These are phyloP conservation scores for Inosperma sp. DNA, from an alignment of 768 basidiomycete genomes.

Conservation along the genomic window DNA sequence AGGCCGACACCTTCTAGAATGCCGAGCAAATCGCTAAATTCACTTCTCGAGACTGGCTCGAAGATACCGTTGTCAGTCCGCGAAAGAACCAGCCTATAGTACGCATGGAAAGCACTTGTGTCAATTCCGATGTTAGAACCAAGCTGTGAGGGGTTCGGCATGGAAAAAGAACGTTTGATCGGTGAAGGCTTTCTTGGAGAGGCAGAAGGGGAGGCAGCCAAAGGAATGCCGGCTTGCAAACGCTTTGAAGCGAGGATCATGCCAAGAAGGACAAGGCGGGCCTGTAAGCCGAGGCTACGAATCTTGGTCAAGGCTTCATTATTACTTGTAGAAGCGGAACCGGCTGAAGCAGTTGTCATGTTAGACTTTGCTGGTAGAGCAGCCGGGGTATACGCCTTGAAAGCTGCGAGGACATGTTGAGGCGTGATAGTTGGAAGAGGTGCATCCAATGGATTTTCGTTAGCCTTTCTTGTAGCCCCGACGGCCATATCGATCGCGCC, in stretches of 20 bases:
- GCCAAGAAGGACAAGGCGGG: conserved; percentile 62
- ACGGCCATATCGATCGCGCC: conserved; percentile 71
- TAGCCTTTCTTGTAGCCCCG: conserved; percentile 21
- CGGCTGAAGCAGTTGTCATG: conserved; percentile 19
- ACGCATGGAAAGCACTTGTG: conserved; percentile 55
- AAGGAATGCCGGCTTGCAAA: conserved; percentile 49
- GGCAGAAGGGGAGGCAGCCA: conserved; percentile 37
- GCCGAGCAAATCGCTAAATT: conserved; percentile 68
- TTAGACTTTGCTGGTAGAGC: conserved; percentile 26
- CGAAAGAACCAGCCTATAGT: conserved; percentile 56
- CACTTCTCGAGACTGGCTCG: conserved; percentile 64
- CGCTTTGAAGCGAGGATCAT: conserved; percentile 63
- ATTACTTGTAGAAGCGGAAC: conserved; percentile 28
- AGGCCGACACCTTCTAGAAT: conserved; percentile 74
- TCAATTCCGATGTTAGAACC: conserved; percentile 48
- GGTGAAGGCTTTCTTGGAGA: conserved; percentile 42
- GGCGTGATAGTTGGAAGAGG: conserved; percentile 52
- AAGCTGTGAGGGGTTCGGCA: conserved; percentile 25
- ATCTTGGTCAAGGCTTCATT: conserved; percentile 68
- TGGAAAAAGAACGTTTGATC: conserved; percentile 47
- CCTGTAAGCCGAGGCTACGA: conserved; percentile 65
- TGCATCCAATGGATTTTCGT: conserved; percentile 33
- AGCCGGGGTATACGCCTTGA: conserved; percentile 64
- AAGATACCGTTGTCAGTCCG: conserved; percentile 54
- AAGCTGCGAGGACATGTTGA: conserved; percentile 63